Conservation (phyloP, 2,329 filamentous ascomycete genomes). For the Bipolaris victoriae region DNA sequence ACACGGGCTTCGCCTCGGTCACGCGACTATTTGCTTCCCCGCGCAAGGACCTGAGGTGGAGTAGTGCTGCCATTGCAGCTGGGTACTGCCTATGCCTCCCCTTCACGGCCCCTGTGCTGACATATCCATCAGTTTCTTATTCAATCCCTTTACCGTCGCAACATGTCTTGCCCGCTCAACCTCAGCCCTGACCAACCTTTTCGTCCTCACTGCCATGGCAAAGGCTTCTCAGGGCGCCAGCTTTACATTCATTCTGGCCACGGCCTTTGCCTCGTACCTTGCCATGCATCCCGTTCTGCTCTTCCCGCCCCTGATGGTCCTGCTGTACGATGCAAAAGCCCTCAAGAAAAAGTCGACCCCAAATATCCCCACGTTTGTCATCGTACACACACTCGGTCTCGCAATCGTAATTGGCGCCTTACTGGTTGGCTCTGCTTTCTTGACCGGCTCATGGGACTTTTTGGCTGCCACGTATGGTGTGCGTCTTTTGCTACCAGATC, state of each 20-base stretch:
- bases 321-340: slow-evolving; percentile 66
- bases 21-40: slow-evolving; percentile 80
- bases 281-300: slow-evolving; percentile 91
- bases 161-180: slow-evolving; percentile 91
- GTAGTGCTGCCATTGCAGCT: slow-evolving; percentile 75
- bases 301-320: slow-evolving; percentile 78
- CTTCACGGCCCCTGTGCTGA: slow-evolving; percentile 19
- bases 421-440: slow-evolving; percentile 71
- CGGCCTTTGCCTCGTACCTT: slow-evolving; percentile 87
- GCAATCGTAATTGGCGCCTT: slow-evolving; percentile 58
- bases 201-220: slow-evolving; percentile 81
- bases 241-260: slow-evolving; percentile 78
- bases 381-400: slow-evolving; percentile 61
- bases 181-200: slow-evolving; percentile 84
- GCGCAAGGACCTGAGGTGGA: slow-evolving; percentile 75
- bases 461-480: slow-evolving; percentile 89
- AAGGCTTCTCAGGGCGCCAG: slow-evolving; percentile 76
- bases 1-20: slow-evolving; percentile 77
- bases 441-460: slow-evolving; percentile 88
- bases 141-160: slow-evolving; percentile 92
- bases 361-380: slow-evolving; percentile 57
- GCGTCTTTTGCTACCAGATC: slow-evolving; percentile 85
- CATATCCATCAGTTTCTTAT: slow-evolving; percentile 71
- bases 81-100: slow-evolving; percentile 59
- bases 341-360: slow-evolving; percentile 37